phyloP scores from a whole-genome alignment of 2,329 filamentous ascomycete species.

The Microdochium nivale region DNA sequence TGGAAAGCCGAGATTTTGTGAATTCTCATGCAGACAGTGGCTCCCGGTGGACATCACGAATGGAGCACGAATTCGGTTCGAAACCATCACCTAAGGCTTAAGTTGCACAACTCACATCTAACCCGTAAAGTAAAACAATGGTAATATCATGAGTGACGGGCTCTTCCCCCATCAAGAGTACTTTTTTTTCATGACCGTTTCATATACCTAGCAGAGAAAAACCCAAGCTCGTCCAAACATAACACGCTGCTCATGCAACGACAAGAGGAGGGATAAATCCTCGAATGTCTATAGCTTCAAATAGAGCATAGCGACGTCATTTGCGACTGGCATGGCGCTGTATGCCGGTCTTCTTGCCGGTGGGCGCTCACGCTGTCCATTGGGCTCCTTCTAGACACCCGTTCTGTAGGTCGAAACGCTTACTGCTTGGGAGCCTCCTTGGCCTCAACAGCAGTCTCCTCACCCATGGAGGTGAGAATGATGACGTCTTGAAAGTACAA shows the following conservation, averaged over 20 bases:
- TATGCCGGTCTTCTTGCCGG: neutral
- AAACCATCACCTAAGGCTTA: no score
- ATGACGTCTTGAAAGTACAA: conserved; percentile 59
- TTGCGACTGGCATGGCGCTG: neutral
- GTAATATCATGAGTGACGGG: conserved; percentile 1
- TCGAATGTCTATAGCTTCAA: conserved; percentile 16
- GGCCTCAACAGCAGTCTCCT: conserved; percentile 84
- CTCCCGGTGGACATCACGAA: no score
- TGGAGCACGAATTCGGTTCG: no score
- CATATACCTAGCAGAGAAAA: conserved; percentile 26
- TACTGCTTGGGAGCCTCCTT: conserved; percentile 71
- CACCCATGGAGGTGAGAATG: conserved; percentile 91
- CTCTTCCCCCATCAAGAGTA: neutral
- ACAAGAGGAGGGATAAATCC: conserved; percentile 21
- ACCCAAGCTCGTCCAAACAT: conserved; percentile 35
- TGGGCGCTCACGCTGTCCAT: neutral
- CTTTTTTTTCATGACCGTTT: conserved; percentile 16
- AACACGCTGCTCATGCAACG: conserved; percentile 26
- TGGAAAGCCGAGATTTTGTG: no score
- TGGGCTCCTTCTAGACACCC: conserved; percentile 5
- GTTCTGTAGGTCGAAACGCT: conserved; percentile 7
- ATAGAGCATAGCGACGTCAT: neutral
- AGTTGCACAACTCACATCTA: neutral
- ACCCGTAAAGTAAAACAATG: conserved; percentile 1
- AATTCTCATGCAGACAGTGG: no score